Base-by-base conservation (phyloP, 495 filamentous ascomycete species). In the Venustampulla echinocandica region DNA sequence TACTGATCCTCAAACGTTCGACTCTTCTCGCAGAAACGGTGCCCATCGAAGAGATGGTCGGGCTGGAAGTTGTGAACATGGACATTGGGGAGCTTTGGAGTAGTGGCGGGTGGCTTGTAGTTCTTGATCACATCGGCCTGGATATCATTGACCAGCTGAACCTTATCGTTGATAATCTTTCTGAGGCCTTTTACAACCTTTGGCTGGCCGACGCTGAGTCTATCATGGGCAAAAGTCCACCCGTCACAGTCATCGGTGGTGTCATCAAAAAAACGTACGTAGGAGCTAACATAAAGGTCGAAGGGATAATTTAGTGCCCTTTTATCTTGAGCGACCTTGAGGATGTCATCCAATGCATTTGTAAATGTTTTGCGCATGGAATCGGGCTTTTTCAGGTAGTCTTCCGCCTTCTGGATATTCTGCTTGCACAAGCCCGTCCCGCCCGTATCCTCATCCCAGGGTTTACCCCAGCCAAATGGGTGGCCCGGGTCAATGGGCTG, bases 11-110 rank as follows among this genome's bases (percentile, higher is more conserved):
- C 34, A n/a, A 36, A 36, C 10, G 23, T 36, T 10, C 20, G 44
- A 25, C 18, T 23, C 32, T 36, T 3, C 34, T 46, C 44, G 27
- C 44, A 46, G 21, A 46, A 46, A n/a, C 44, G 44, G 44, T 46
- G 44, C 9, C 19, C 32, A n/a, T 46, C 7, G 27, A 46, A 46
- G 7, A 10, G 11, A 18, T 32, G 11, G 20, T 27, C 24, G 13
- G 27, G n/a, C 4, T 27, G 44, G 14, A 37, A n/a, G 15, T 46
- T 32, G 21, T 37, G 30, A 4, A 37, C 20, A 3, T 32, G 6
- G 20, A 17, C n/a, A 20, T 46, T 27, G 10, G 22, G 21, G 30
- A 10, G 7, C 4, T 19, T 21, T 36, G 44, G 44, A 40, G 17
- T 18, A 37, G 7, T 9, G 17, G 34, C 15, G 20, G 37, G 37